Base-by-base conservation (phyloP, 2,329 filamentous ascomycete species). In the Metarhizium guizhouense region DNA sequence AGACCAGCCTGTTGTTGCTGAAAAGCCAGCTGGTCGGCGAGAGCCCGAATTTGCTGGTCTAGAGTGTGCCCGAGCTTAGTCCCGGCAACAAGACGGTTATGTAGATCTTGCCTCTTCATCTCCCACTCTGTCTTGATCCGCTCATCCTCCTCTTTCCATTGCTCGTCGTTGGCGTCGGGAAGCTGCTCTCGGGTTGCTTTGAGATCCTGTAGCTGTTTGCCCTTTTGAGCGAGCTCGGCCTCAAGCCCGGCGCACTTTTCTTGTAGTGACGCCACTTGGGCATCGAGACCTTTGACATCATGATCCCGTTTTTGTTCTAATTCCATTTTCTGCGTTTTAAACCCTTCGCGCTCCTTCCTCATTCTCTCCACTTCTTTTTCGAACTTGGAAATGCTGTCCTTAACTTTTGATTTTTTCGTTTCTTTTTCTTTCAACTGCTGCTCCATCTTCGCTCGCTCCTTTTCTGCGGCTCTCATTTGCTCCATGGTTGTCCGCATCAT, bases 401-500 rank as follows among this genome's bases (percentile, higher is more conserved):
- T 79, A 58, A 89, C 74, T 66, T 88, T 90, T 61, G 81, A 74
- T 54, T 84, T 79, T 66, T 90, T 87, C 16, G 78, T 76, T 62
- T 84, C 79, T 67, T 86, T 90, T 52, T 90, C 84, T 62, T 82
- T 82, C 53, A 92, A 66, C 8, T 80, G 64, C 63, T 85, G 85
- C 65, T 96, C 90, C 65, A 89, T 88, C 65, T 92, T 89, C 1
- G 82, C 79, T 62, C 87, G 88, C 58, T 88, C 86, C 60, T 87
- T 88, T 66, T 95, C 87, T 1, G 89, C 87, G 4, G 84, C 81
- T 51, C 90, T 84, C 75, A 95, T 96, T 60, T 88, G 79, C 54
- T 90, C 84, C 68, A 95, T 90, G 6, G 92, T 83, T 49, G 82
- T 83, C 53, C 89, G 86, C 54, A 95, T 85, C 66, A 93, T 86